Base-by-base conservation (phyloP, 352 stramenopile genomes). In the Phytophthora uliginosa region DNA sequence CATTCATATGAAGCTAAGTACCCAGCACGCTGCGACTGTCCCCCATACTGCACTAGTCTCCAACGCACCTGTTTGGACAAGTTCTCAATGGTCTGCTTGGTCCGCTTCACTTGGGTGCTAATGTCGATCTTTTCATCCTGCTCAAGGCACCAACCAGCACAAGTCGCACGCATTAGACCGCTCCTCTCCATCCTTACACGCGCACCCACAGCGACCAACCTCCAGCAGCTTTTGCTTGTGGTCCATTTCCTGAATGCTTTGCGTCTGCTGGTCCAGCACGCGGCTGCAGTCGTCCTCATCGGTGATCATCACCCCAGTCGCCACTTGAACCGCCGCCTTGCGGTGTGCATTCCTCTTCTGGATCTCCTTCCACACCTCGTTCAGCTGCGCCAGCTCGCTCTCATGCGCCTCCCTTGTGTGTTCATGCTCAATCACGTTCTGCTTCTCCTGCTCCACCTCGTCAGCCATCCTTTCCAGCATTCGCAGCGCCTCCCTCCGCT, bases 261-360 rank as follows among this genome's bases (percentile, higher is more conserved):
- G 79, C 6, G 86, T 94, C 71, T 95, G 88, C 40, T 82, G 76
- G 52, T 93, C 85, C 18, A 95, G 69, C n/a, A 94, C 79, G 18
- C 86, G 85, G 18, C 61, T 74, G 63, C 88, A 94, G 69, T 95
- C 88, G n/a, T 93, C 83, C 58, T 95, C 88, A 68, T 92, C 86
- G 57, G 90, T 94, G 73, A 95, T 83, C 81, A 91, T 85, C 38
- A 92, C 71, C 7, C 76, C 74, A 7, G 85, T 94, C 6, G 86
- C 64, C 69, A 95, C 84, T 48, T 94, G 88, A 51, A 95, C 86
- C 36, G 78, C 73, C 0, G 86, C 85, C 52, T 92, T 95, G 42
- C 88, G 83, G 38, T 88, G 83, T 4, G 88, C 88, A 28, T 95
- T 94, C 36, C 71, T 81, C 66, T 85, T 82, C 73, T 95, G 88